Conservation (phyloP, 2,329 filamentous ascomycete species). For the Pyrenophora seminiperda region DNA sequence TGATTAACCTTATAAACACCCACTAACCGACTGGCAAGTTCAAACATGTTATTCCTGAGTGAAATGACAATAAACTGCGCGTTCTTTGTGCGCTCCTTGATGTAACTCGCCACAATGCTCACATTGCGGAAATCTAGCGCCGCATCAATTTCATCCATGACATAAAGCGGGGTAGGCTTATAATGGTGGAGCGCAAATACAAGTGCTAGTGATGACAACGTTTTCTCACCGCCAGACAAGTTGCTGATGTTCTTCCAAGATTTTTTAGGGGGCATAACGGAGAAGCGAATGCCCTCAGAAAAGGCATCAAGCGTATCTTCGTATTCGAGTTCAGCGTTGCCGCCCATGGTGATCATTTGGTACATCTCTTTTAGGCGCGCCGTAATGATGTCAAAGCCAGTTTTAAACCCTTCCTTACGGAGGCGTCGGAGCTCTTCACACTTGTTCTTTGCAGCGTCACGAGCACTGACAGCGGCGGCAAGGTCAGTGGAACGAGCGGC, state of each 20-base stretch:
- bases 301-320: conserved; percentile 97
- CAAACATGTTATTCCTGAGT: conserved; percentile 99
- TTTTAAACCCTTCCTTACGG: conserved; percentile 96
- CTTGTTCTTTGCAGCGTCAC: conserved; percentile 87
- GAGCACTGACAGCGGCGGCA: conserved; percentile 73
- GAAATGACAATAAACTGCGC: conserved; percentile 99
- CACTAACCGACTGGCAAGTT: conserved; percentile 90
- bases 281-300: conserved; percentile 94
- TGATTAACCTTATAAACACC: conserved; percentile 99
- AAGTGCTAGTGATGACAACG: conserved; percentile 84
- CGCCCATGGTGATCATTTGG: conserved; percentile 99
- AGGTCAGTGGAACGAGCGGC: conserved; percentile 82
- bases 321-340: conserved; percentile 95
- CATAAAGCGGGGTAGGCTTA: conserved; percentile 95
- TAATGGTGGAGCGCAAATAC: conserved; percentile 99
- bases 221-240: conserved; percentile 95
- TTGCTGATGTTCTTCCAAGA: conserved; percentile 99
- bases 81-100: conserved; percentile 99
- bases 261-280: conserved; percentile 99
- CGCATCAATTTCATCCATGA: conserved; percentile 99
- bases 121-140: conserved; percentile 98
- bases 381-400: conserved; percentile 92
- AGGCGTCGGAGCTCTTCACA: conserved; percentile 90
- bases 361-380: conserved; percentile 99
- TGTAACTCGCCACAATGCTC: conserved; percentile 97